Conservation (phyloP, 257 asterid species). For the Primulina huaijiensis region DNA sequence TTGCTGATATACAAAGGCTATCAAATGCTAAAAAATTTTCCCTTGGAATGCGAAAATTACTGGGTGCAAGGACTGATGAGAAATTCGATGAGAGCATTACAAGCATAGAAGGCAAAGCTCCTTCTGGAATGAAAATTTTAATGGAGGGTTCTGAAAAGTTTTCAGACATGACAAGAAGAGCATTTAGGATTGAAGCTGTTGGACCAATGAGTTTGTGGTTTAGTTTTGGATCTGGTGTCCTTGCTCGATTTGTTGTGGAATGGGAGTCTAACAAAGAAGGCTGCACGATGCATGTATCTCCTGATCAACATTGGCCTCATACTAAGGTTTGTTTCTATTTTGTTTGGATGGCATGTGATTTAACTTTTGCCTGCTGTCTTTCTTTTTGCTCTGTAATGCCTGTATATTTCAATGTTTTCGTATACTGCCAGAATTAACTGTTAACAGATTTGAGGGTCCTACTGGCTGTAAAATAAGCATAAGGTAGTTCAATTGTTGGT, state of each 20-base stretch:
- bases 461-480: not conserved
- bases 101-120: slow-evolving; percentile 50
- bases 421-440: not conserved
- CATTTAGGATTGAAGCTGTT: slow-evolving; percentile 93
- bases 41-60: slow-evolving; percentile 83
- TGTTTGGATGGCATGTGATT: slow-evolving; percentile 12
- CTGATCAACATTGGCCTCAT: slow-evolving; percentile 98
- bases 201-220: slow-evolving; percentile 98
- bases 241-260: slow-evolving; percentile 97
- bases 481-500: not conserved
- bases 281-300: slow-evolving; percentile 98
- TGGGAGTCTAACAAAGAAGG: slow-evolving; percentile 98
- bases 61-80: slow-evolving; percentile 83
- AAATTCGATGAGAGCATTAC: slow-evolving; percentile 59
- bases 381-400: not conserved
- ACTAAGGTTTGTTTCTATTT: slow-evolving; percentile 67
- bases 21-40: slow-evolving; percentile 90
- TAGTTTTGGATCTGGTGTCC: slow-evolving; percentile 89
- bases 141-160: slow-evolving; percentile 59
- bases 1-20: slow-evolving; percentile 90
- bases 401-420: not conserved
- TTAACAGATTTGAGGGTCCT: not conserved
- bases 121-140: slow-evolving; percentile 49
- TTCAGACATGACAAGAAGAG: slow-evolving; percentile 83
- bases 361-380: slow-evolving; percentile 3